phyloP scores from a whole-genome alignment of 495 filamentous ascomycete species.

The Penicillium longicatenatum region DNA sequence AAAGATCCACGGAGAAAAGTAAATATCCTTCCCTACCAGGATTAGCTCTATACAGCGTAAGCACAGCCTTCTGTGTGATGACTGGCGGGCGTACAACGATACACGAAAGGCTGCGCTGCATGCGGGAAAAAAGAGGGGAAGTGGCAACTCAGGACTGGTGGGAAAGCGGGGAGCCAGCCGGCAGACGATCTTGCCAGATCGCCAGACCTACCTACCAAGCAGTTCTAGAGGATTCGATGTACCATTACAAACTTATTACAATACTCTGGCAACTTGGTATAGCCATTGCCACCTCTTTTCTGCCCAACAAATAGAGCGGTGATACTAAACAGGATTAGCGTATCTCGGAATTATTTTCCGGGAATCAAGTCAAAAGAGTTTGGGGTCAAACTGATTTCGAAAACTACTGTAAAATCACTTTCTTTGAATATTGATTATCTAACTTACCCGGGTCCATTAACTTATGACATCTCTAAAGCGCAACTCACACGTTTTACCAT shows the following conservation, averaged over 20 bases:
- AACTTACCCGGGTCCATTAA: too few species aligned
- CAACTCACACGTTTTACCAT: too few species aligned
- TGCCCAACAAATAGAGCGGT: too few species aligned
- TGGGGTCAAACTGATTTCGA: constrained; percentile 13
- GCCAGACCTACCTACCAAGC: constrained; percentile 12
- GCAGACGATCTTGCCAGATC: constrained; percentile 20
- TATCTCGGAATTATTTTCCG: background rate
- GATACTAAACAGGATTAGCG: background rate
- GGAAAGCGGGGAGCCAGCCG: constrained; percentile 5
- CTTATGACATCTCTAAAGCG: too few species aligned
- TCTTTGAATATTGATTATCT: too few species aligned
- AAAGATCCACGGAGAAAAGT: constrained; percentile 1
- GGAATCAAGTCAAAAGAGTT: constrained; percentile 12
- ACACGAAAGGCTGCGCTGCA: constrained; percentile 10
- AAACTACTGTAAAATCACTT: background rate
- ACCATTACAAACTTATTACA: background rate
- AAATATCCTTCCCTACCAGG: constrained; percentile 19
- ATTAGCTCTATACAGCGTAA: constrained; percentile 17
- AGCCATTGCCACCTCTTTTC: too few species aligned
- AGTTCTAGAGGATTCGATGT: constrained; percentile 13
- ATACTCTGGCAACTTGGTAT: too few species aligned
- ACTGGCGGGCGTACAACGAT: constrained; percentile 3
- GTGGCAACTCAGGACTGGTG: background rate
- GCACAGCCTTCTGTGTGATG: constrained; percentile 19
- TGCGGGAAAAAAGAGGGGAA: constrained; percentile 13